phyloP scores from a whole-genome alignment of 176 grass and related monocot genomes.

The Oryza nivara region DNA sequence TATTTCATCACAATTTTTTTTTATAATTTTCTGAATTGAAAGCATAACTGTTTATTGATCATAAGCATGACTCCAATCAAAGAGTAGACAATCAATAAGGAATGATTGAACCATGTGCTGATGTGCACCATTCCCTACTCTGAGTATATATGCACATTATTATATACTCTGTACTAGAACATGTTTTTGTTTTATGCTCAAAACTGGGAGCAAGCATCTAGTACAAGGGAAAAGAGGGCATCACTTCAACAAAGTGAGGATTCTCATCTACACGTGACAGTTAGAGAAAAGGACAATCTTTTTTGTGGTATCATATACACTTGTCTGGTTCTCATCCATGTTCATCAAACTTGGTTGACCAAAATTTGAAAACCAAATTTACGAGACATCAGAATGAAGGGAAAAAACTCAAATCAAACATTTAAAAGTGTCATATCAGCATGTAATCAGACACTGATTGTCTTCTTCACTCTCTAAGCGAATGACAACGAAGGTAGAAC shows the following conservation, averaged over 20 bases:
- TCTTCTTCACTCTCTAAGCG: not conserved
- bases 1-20: not conserved
- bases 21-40: not conserved
- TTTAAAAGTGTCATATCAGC: constrained; percentile 1
- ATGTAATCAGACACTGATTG: not conserved
- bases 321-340: not conserved
- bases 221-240: not conserved
- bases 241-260: not conserved
- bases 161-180: not conserved
- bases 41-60: not conserved
- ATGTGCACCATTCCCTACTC: not conserved
- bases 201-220: not conserved
- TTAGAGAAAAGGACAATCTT: not conserved
- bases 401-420: not conserved
- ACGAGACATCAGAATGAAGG: not conserved
- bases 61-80: not conserved
- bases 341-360: not conserved
- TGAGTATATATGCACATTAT: constrained; percentile 19
- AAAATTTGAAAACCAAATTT: not conserved
- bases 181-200: not conserved
- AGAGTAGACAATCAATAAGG: not conserved
- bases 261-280: not conserved
- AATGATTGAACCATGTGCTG: not conserved
- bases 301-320: not conserved
- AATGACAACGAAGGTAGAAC: not conserved